Evolutionary conservation across 2,329 filamentous ascomycete species (phyloP).

Genomic region (Epichloe hybrida): DNA sequence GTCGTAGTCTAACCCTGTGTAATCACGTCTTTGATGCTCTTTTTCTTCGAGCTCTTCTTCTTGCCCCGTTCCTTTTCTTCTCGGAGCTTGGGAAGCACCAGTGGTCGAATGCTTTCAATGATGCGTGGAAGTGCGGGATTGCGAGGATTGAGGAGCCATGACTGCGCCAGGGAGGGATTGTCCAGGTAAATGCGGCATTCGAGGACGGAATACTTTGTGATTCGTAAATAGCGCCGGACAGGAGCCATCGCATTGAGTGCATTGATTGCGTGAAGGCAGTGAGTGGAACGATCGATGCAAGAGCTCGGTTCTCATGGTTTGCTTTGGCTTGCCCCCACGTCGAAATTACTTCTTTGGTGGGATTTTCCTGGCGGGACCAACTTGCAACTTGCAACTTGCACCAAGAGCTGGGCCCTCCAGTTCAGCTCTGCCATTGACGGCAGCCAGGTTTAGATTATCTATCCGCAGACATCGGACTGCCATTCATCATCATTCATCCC

Average conservation of each 20-base stretch:
- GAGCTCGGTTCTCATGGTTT: neutral
- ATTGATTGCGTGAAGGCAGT: neutral
- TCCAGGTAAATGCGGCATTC: slow-evolving; percentile 95
- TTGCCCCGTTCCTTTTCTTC: slow-evolving; percentile 59
- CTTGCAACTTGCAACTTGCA: no score
- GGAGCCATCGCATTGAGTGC: slow-evolving; percentile 53
- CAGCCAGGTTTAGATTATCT: no score
- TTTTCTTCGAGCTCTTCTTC: slow-evolving; percentile 58
- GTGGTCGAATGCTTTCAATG: slow-evolving; percentile 70
- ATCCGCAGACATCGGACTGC: no score
- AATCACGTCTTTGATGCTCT: slow-evolving; percentile 77
- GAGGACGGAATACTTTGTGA: slow-evolving; percentile 87
- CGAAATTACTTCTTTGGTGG: neutral
- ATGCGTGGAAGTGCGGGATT: slow-evolving; percentile 68
- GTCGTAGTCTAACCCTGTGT: slow-evolving; percentile 45
- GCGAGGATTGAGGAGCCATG: slow-evolving; percentile 70
- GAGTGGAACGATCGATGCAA: neutral
- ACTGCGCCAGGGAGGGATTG: slow-evolving; percentile 67
- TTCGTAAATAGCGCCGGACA: slow-evolving; percentile 76
- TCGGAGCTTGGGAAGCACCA: slow-evolving; percentile 79
- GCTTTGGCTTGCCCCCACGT: neutral
- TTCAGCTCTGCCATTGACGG: no score
- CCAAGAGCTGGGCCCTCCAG: no score
- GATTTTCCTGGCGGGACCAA: no score
- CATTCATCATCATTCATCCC: no score